Base-by-base conservation (phyloP, 2,329 filamentous ascomycete genomes). In the Xylaria sp. region DNA sequence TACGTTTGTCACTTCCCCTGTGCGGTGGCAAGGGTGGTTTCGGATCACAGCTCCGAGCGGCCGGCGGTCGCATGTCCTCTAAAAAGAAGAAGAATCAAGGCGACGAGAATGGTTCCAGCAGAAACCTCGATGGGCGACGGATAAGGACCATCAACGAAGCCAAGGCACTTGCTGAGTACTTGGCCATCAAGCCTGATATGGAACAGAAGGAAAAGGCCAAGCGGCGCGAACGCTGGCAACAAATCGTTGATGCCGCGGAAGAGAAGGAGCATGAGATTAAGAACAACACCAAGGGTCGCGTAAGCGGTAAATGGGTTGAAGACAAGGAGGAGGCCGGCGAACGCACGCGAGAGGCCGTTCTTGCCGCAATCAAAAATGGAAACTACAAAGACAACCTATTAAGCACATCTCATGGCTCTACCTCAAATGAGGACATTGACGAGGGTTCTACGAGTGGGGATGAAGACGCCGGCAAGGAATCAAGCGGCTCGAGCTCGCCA, bases 21-120 rank as follows among this genome's bases (percentile, higher is more conserved):
- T 92, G 91, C 74, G 96, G 97, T 83, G 97, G 97, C 78, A 99
- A 99, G 79, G 96, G 96, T 80, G 96, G 96, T 77, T 99, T 99
- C 79, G 96, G 96, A 63, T 98, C 95, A 1, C 97, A 99, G 80
- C 89, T 99, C 44, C 93, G 97, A 77, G 96, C 97, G 0, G 96
- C 96, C 3, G 96, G 97, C 78, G 96, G 97, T 48, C 95, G 97
- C 83, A 99, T 99, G 96, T 97, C 94, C 2, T 95, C 93, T n/a
- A 88, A 88, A 76, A 97, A 97, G 84, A 96, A 95, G 85, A 91
- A 91, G 77, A 91, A 91, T 65, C 89, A 92, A 74, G 90, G 89
- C 62, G 93, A 97, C 44, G 90, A 93, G 70, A 95, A 97, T 76
- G 94, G 90, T 28, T 97, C 94, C 2, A 97, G 93, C 77, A 90